Evolutionary conservation across 805 yeast genomes (phyloP).

Genomic region (Cyberlindnera meyerae): DNA sequence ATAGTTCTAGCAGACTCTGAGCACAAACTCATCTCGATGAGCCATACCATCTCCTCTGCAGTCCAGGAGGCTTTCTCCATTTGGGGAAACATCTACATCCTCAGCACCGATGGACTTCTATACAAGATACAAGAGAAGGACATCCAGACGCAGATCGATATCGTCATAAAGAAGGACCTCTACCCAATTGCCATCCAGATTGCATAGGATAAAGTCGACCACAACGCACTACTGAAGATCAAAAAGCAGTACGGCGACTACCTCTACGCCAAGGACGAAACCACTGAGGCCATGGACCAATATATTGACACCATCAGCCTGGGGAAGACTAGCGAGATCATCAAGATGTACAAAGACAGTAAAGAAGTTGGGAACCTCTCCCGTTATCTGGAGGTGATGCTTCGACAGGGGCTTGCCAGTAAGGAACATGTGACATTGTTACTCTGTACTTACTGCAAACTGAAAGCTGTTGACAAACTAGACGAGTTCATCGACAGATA

Average conservation of each 20-base stretch:
- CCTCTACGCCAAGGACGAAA: constrained; percentile 61
- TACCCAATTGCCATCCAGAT: constrained; percentile 69
- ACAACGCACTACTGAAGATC: constrained; percentile 34
- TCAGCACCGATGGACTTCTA: constrained; percentile 73
- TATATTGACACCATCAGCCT: constrained; percentile 54
- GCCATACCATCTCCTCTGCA: constrained; percentile 60
- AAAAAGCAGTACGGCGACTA: constrained; percentile 65
- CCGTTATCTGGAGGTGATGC: constrained; percentile 55
- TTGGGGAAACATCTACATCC: constrained; percentile 53
- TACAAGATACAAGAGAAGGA: constrained; percentile 64
- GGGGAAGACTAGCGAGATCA: constrained; percentile 68
- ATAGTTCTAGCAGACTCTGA: constrained; percentile 63
- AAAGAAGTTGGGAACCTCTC: constrained; percentile 63
- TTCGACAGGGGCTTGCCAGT: constrained; percentile 51
- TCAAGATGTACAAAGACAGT: constrained; percentile 74
- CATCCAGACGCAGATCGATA: constrained; percentile 60
- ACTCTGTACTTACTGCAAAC: constrained; percentile 73
- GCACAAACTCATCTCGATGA: constrained; percentile 67
- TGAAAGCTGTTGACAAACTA: constrained; percentile 57
- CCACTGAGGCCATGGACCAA: constrained; percentile 66
- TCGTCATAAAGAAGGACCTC: constrained; percentile 63
- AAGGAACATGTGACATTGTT: constrained; percentile 79
- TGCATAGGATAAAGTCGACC: constrained; percentile 37
- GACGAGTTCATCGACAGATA: constrained; percentile 48
- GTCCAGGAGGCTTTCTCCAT: constrained; percentile 53